Evolutionary conservation across 495 filamentous ascomycete species (phyloP), one percentile per base, ranked within the genome.

Genomic region (Oleoguttula mirabilis): DNA sequence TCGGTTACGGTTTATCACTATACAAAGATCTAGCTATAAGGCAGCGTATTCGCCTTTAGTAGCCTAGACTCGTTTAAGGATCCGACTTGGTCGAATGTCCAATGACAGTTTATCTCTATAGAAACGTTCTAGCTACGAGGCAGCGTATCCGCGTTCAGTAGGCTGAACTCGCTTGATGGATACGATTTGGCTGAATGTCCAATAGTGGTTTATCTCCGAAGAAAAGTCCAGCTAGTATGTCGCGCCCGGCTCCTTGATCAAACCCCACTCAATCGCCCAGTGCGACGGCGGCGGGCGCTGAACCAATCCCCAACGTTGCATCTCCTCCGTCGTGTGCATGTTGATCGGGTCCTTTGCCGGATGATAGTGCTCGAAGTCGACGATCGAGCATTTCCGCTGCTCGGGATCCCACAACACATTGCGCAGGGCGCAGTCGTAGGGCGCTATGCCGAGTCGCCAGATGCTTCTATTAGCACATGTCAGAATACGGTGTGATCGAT

Each of bases 311-410:
- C 47, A 50, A 2, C 40, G 40, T 32, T 50, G 40, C 33, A 50
- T 36, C 35, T 50, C 47, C 16, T 38, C 33, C 20, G 14, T 36
- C 41, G 38, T 41, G 19, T 43, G 17, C 43, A 46, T 46, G 27
- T 44, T 38, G 47, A 50, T 50, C 12, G 39, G 40, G 20, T 43
- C 47, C 10, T 38, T 36, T 3, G 35, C 41, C 11, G 24, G 11
- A 4, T 36, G 33, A 16, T 39, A 50, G 31, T 50, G 47, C 35
- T 50, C 47, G 22, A 50, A 50, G 40, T 50, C 47, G 21, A 50
- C 47, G 10, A 50, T 50, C 2, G 32, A 38, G 33, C 33, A 43
- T 3, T 16, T 11, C 24, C 23, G 17, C 12, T 11, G 7, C 11
- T 25, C 20, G 3, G 22, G 3, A n/a, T 40, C 32, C 47, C 47